A percentile compares a stretch with the other conserved stretches of the same genome.
These are phyloP conservation scores for Metschnikowia reukaufii DNA, from an alignment of 805 yeast species.

Conservation along the genomic window DNA sequence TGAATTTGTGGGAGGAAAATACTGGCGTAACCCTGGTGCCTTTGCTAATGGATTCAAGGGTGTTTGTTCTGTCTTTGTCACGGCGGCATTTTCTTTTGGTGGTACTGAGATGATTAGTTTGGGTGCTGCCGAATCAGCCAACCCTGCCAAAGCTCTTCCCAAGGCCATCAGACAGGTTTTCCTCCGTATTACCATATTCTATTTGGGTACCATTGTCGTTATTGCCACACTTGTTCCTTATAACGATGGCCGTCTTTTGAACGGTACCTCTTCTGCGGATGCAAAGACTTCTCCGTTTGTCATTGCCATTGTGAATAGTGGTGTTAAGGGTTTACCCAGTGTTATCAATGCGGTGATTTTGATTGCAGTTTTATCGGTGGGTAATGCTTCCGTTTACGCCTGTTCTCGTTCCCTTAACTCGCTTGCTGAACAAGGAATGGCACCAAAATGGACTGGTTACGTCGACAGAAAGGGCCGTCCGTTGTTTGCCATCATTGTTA, in stretches of 20 bases:
- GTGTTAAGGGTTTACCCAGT: slow-evolving; percentile 42
- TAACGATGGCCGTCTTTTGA: slow-evolving; percentile 20
- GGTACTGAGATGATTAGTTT: slow-evolving; percentile 44
- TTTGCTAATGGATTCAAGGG: slow-evolving; percentile 40
- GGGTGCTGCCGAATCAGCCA: slow-evolving; percentile 37
- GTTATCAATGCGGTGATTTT: slow-evolving; percentile 43
- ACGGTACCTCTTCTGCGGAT: slow-evolving; percentile 27
- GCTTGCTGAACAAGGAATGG: slow-evolving; percentile 42
- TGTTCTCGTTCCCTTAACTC: slow-evolving; percentile 42
- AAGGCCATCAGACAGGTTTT: slow-evolving; percentile 44
- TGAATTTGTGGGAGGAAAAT: slow-evolving; percentile 39
- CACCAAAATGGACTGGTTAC: slow-evolving; percentile 35
- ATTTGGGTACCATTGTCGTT: slow-evolving; percentile 40
- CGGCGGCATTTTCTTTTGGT: slow-evolving; percentile 44
- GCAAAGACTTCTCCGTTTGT: slow-evolving; percentile 45
- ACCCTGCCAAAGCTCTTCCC: slow-evolving; percentile 42
- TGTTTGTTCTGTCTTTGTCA: slow-evolving; percentile 38
- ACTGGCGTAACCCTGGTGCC: slow-evolving; percentile 40
- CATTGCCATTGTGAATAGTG: slow-evolving; percentile 42
- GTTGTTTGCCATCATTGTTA: slow-evolving; percentile 33
- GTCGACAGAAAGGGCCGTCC: slow-evolving; percentile 44
- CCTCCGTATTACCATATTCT: slow-evolving; percentile 42
- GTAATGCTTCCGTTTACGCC: slow-evolving; percentile 45
- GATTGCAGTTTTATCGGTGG: slow-evolving; percentile 41
- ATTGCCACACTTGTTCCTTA: slow-evolving; percentile 43